A percentile compares a stretch with the other conserved stretches of the same genome.
Evolutionary conservation across 2,329 filamentous ascomycete species (phyloP).

Genomic region (Colletotrichum sp.): DNA sequence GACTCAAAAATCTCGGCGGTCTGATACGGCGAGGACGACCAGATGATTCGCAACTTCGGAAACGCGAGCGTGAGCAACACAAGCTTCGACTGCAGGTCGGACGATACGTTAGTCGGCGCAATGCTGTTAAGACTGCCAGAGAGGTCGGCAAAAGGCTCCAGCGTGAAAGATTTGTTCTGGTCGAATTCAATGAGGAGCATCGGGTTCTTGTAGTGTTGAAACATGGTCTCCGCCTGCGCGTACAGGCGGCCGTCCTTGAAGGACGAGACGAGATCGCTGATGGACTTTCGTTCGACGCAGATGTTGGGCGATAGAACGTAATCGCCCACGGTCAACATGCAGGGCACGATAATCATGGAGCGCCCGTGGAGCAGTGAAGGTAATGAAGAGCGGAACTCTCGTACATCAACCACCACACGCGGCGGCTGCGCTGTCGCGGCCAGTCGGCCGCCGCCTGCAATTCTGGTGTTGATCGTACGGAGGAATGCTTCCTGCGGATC

Average conservation of each 20-base stretch:
- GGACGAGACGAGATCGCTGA: conserved; percentile 88
- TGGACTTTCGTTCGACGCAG: conserved; percentile 92
- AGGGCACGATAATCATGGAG: conserved; percentile 87
- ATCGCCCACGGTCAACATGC: conserved; percentile 95
- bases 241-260: conserved; percentile 92
- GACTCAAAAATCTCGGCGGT: conserved; percentile 97
- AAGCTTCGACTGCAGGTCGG: conserved; percentile 88
- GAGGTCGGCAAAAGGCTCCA: conserved; percentile 79
- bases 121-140: conserved; percentile 67
- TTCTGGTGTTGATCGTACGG: conserved; percentile 93
- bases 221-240: conserved; percentile 92
- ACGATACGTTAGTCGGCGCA: conserved; percentile 60
- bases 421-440: conserved; percentile 85
- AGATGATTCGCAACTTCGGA: conserved; percentile 87
- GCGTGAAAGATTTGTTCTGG: conserved; percentile 94
- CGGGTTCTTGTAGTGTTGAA: conserved; percentile 85
- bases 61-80: conserved; percentile 93
- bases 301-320: conserved; percentile 92
- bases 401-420: conserved; percentile 91
- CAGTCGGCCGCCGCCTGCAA: conserved; percentile 88
- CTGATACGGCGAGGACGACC: conserved; percentile 92
- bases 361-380: conserved; percentile 91
- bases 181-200: conserved; percentile 98
- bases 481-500: conserved; percentile 92
- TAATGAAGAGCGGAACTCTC: conserved; percentile 92